Conservation (phyloP, 257 asterid species). For the Thymus quinquecostatus region DNA sequence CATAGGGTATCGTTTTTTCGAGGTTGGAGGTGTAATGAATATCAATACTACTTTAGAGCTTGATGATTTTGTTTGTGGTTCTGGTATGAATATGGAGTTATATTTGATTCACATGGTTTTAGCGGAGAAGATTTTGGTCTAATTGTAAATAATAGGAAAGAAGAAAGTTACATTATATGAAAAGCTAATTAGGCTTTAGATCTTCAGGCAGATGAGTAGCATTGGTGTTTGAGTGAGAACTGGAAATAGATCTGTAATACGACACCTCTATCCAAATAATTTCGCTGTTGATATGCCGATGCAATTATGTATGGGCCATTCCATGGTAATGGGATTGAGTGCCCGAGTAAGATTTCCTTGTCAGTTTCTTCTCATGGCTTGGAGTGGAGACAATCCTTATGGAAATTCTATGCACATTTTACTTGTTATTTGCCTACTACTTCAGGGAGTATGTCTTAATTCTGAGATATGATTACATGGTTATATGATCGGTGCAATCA, state of each 20-base stretch:
- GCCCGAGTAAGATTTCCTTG: background rate
- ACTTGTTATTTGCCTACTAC: background rate
- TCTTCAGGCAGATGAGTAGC: background rate
- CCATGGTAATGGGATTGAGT: constrained; percentile 14
- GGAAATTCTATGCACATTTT: background rate
- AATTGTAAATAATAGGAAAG: background rate
- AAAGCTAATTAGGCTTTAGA: background rate
- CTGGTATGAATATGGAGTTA: background rate
- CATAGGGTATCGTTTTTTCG: too few relatives aligned
- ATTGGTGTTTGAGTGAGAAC: background rate
- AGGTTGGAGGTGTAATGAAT: too few relatives aligned
- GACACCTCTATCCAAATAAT: constrained; percentile 6
- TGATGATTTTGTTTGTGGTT: too few relatives aligned
- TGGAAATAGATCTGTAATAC: background rate
- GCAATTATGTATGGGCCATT: background rate
- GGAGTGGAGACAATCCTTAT: background rate
- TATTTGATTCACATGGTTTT: background rate
- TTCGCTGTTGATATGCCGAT: background rate
- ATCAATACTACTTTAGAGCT: too few relatives aligned
- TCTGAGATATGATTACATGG: constrained; percentile 7
- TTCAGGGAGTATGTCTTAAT: background rate
- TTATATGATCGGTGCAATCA: constrained; percentile 3
- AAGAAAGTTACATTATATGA: background rate
- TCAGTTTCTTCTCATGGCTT: background rate
- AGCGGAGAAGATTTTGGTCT: background rate